Percentiles rank a stretch among this genome's conserved stretches.
These are phyloP conservation scores for Jackrogersella multiformis DNA, from an alignment of 495 filamentous ascomycete species.

Conservation along the genomic window DNA sequence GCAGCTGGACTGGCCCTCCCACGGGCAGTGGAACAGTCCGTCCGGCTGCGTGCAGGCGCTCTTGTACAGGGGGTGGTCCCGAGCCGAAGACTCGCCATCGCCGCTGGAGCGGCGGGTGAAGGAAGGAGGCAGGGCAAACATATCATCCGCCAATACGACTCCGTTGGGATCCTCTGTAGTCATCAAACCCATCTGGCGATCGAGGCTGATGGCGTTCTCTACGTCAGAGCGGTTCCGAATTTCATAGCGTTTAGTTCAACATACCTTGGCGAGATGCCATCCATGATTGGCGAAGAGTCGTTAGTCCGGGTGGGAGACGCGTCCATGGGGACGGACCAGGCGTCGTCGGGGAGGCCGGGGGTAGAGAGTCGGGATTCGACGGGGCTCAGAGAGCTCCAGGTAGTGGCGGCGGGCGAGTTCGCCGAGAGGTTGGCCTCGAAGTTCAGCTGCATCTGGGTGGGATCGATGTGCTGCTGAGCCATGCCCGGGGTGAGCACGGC, in stretches of 20 bases:
- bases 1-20: conserved; percentile 77
- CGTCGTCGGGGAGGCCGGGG: conserved; percentile 56
- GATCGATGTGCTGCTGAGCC: conserved; percentile 52
- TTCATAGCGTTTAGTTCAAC: conserved; percentile 41
- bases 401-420: conserved; percentile 53
- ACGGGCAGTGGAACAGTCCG: conserved; percentile 91
- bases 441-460: conserved; percentile 55
- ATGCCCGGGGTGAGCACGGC: conserved; percentile 50
- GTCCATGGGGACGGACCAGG: conserved; percentile 56
- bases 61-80: conserved; percentile 83
- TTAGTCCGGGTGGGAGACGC: conserved; percentile 56
- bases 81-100: conserved; percentile 67
- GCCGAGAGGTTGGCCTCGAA: conserved; percentile 54
- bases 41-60: conserved; percentile 70
- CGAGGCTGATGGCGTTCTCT: conserved; percentile 44
- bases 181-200: conserved; percentile 52
- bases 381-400: conserved; percentile 61
- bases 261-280: conserved; percentile 62
- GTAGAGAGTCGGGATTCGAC: conserved; percentile 59
- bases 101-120: conserved; percentile 58
- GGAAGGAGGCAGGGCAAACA: conserved; percentile 55
- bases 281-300: conserved; percentile 56
- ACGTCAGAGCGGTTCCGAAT: conserved; percentile 41
- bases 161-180: conserved; percentile 55
- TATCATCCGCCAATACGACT: conserved; percentile 53